Percentiles rank a stretch among this genome's conserved stretches.
These are phyloP conservation scores for Punica granatum DNA, from an alignment of 345 rosid genomes.

Conservation along the genomic window DNA sequence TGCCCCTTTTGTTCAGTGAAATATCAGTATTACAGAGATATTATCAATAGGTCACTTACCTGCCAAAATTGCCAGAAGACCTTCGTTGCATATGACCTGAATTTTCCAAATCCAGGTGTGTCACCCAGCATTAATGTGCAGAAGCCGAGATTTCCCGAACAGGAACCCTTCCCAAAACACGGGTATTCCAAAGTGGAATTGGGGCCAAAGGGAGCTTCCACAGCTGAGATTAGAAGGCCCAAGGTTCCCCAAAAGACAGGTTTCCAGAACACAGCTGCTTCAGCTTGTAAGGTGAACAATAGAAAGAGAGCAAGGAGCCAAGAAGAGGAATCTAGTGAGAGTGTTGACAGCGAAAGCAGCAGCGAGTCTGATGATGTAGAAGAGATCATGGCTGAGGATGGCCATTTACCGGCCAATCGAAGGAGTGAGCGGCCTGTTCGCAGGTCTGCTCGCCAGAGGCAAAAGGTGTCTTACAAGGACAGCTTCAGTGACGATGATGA, in stretches of 20 bases:
- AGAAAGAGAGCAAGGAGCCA: conserved; percentile 43
- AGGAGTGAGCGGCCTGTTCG: conserved; percentile 34
- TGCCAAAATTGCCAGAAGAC: conserved; percentile 49
- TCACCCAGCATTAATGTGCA: conserved; percentile 17
- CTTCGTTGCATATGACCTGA: conserved; percentile 40
- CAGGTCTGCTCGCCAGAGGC: conserved; percentile 63
- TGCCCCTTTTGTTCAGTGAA: conserved; percentile 58
- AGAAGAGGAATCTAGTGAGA: conserved; percentile 46
- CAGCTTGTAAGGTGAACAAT: conserved; percentile 17
- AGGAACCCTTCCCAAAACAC: conserved; percentile 32
- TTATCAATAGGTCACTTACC: conserved; percentile 23
- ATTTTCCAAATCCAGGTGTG: conserved; percentile 17
- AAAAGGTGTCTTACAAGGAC: conserved; percentile 55
- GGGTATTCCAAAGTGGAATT: conserved; percentile 33
- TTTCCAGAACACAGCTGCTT: conserved; percentile 2
- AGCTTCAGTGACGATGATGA: conserved; percentile 62
- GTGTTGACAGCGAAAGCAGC: conserved; percentile 36
- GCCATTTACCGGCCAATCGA: conserved; percentile 24
- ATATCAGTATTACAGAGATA: conserved; percentile 34
- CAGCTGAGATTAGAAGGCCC: conserved; percentile 19
- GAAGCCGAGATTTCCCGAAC: conserved; percentile 32
- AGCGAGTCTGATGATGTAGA: conserved; percentile 35
- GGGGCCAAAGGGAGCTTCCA: conserved; percentile 24
- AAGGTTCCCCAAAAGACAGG: conserved; percentile 24
- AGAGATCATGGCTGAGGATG: conserved; percentile 19